phyloP scores from a whole-genome alignment of 305 asterid species.

The Plantago lanceolata region DNA sequence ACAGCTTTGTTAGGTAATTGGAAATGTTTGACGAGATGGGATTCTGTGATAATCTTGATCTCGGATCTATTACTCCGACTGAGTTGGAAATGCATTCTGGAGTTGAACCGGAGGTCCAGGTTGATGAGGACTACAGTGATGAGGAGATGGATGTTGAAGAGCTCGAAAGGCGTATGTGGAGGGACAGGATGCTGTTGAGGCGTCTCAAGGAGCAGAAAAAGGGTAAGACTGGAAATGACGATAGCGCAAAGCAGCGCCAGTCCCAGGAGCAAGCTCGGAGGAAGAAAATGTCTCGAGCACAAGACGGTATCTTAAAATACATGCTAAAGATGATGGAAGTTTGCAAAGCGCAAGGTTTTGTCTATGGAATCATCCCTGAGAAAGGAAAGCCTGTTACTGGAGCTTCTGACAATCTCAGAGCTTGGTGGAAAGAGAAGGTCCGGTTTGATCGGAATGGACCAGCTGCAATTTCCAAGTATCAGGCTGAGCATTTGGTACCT shows the following conservation, averaged over 20 bases:
- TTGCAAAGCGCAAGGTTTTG: slow-evolving; percentile 65
- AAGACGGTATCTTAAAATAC: slow-evolving; percentile 62
- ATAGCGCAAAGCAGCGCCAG: slow-evolving; percentile 36
- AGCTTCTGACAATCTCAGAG: slow-evolving; percentile 62
- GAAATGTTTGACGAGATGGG: slow-evolving; percentile 50
- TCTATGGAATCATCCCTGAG: slow-evolving; percentile 63
- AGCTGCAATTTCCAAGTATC: slow-evolving; percentile 50
- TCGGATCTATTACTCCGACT: slow-evolving; percentile 29
- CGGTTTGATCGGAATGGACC: slow-evolving; percentile 62
- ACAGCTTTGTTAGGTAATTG: slow-evolving; percentile 27
- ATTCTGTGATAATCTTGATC: slow-evolving; percentile 46
- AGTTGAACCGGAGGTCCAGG: slow-evolving; percentile 30
- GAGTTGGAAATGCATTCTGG: slow-evolving; percentile 31
- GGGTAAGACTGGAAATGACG: slow-evolving; percentile 32
- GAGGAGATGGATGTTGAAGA: slow-evolving; percentile 60
- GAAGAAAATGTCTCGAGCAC: slow-evolving; percentile 73
- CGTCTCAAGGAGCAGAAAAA: slow-evolving; percentile 53
- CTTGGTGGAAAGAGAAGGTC: slow-evolving; percentile 75
- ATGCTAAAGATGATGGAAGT: slow-evolving; percentile 72
- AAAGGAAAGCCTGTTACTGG: slow-evolving; percentile 67
- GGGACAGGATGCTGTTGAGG: slow-evolving; percentile 40
- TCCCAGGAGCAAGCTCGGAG: slow-evolving; percentile 63
- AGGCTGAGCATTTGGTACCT: slow-evolving; percentile 34
- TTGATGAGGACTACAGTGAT: slow-evolving; percentile 49
- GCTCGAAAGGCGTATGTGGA: slow-evolving; percentile 59